Evolutionary conservation across 371 early-diverging fungal species (phyloP), one percentile per base, ranked within the genome.

Genomic region (Capillidium rhysosporum): DNA sequence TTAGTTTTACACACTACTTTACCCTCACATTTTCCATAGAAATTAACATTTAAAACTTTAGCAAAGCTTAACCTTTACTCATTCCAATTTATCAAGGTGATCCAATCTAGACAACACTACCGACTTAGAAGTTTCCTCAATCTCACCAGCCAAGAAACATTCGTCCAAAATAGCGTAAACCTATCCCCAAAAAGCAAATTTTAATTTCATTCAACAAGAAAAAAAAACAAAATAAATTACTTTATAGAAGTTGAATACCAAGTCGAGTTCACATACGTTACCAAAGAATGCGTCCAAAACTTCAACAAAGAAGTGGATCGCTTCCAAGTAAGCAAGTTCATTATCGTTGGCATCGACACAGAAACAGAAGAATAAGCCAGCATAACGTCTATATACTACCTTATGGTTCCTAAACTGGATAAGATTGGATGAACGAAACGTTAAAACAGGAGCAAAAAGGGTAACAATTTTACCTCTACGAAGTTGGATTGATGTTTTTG

Each of bases 251-350:
- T 94, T 93, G 64, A 95, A 94, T 16, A 97, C 91, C 52, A 96
- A 71, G 65, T 96, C 95, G 43, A 96, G 73, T 67, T 98, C 96
- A 65, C 93, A 94, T 9, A 98, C 98, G 57, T 95, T 98, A 34
- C 88, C 89, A 69, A 96, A 96, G 73, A 90, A 98, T 8, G 87
- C 77, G 67, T 98, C 96, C 46, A 98, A 67, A 0, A 93, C 89
- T 66, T 97, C 98, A 21, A 97, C 98, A 77, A 96, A 96, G 61
- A 93, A 82, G 60, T 97, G 98, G 38, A 97, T 95, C 0, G 88
- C 89, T 65, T 97, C 98, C 38, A 97, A 65, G 57, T 86, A 86
- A 1, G 85, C 81, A 23, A 97, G 69, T 63, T 93, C 92, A 59
- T 97, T 97, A 68, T 96, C 96, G 64, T 89, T 92, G 18, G 89